phyloP scores from a whole-genome alignment of 176 grass and related monocot species.

The Oryza australiensis region DNA sequence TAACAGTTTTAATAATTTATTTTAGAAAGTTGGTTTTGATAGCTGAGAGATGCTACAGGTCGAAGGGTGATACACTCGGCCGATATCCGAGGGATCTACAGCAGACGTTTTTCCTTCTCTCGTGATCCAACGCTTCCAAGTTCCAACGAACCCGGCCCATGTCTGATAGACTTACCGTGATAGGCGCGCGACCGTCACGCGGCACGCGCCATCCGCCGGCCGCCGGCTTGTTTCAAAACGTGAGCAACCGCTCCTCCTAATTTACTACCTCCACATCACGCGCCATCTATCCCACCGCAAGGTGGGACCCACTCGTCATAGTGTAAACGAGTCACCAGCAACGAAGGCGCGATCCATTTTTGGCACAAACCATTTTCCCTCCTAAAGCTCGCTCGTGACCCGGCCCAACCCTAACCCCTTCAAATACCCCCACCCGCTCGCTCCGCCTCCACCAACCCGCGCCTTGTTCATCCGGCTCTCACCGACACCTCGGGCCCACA shows the following conservation, averaged over 20 bases:
- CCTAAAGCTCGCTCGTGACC: conserved; percentile 10
- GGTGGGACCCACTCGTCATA: neutral
- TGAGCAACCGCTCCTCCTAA: neutral
- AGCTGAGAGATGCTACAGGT: too few species aligned
- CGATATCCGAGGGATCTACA: too few species aligned
- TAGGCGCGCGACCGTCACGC: neutral
- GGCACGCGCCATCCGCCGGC: neutral
- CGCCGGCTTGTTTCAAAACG: conserved; percentile 37
- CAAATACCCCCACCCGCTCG: conserved; percentile 17
- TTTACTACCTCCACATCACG: too few species aligned
- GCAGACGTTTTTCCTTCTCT: neutral
- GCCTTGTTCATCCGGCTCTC: neutral
- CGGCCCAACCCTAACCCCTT: conserved; percentile 40
- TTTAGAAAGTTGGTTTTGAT: too few species aligned
- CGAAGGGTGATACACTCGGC: too few species aligned
- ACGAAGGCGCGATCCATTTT: neutral
- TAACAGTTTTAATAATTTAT: too few species aligned
- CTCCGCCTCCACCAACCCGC: neutral
- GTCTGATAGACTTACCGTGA: too few species aligned
- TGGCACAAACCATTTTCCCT: conserved; percentile 28
- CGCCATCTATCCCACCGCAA: neutral
- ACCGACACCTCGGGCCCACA: neutral
- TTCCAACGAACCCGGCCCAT: neutral
- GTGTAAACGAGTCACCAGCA: accelerated
- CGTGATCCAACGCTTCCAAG: neutral